Percentiles rank a stretch among this genome's conserved stretches.
These are phyloP conservation scores for Lichtheimia ramosa DNA, from an alignment of 371 early-diverging fungal species.

Conservation along the genomic window DNA sequence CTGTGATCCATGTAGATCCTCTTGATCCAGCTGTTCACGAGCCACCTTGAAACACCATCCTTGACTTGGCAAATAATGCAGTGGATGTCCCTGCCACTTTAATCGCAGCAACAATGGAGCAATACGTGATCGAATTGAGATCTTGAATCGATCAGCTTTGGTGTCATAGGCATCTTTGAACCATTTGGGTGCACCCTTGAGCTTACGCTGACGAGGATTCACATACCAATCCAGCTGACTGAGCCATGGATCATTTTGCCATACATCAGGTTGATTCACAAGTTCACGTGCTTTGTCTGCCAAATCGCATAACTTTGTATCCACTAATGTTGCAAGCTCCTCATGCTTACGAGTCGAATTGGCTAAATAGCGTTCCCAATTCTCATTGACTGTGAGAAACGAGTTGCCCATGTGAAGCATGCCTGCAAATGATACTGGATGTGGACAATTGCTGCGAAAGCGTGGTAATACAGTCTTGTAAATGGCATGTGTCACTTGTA, in stretches of 20 bases:
- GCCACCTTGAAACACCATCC: constrained; percentile 87
- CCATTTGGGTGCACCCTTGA: constrained; percentile 88
- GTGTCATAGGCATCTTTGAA: constrained; percentile 78
- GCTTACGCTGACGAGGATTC: constrained; percentile 43
- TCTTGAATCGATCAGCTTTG: constrained; percentile 50
- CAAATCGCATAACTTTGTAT: constrained; percentile 58
- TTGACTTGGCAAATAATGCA: constrained; percentile 60
- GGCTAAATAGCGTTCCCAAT: constrained; percentile 73
- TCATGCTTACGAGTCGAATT: constrained; percentile 59
- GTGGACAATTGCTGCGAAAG: constrained; percentile 84
- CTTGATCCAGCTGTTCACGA: constrained; percentile 4
- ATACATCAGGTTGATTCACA: constrained; percentile 25
- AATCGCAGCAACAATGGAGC: constrained; percentile 84
- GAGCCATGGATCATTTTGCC: constrained; percentile 82
- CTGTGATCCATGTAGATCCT: constrained; percentile 14
- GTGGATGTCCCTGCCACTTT: constrained; percentile 84
- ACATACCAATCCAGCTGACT: constrained; percentile 82
- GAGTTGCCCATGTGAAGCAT: constrained; percentile 87
- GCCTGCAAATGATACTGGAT: constrained; percentile 93
- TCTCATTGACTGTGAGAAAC: constrained; percentile 78
- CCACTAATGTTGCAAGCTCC: constrained; percentile 57
- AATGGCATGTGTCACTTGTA: constrained; percentile 73
- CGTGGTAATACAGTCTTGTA: constrained; percentile 70
- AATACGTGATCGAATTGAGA: constrained; percentile 73
- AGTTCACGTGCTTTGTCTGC: constrained; percentile 68